A percentile compares a stretch with the other conserved stretches of the same genome.
Evolutionary conservation across 306 rosid genomes (phyloP).

Genomic region (Vigna radiata): DNA sequence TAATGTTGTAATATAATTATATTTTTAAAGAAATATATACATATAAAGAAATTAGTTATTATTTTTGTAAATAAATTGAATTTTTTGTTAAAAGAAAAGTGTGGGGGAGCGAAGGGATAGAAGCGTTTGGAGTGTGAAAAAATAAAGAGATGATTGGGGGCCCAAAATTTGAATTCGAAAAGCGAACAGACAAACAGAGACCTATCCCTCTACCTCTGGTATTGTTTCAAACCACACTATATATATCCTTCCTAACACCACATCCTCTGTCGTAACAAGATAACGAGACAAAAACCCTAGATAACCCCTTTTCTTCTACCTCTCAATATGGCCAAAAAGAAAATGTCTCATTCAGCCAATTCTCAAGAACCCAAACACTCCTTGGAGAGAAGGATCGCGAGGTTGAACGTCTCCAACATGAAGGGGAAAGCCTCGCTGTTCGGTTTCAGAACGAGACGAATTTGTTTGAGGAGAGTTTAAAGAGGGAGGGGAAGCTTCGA

Average conservation of each 20-base stretch:
- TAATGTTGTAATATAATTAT: too few species aligned
- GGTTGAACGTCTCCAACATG: slow-evolving; percentile 47
- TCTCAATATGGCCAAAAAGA: slow-evolving; percentile 71
- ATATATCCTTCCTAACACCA: background rate
- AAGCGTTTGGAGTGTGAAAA: too few species aligned
- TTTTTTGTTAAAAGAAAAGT: too few species aligned
- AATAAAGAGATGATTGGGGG: background rate
- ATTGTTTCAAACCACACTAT: background rate
- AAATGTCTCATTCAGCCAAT: slow-evolving; percentile 37
- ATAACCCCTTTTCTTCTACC: slow-evolving; percentile 21
- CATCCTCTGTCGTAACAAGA: background rate
- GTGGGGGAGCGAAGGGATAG: too few species aligned
- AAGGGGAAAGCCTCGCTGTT: slow-evolving; percentile 33
- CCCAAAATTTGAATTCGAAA: slow-evolving; percentile 21
- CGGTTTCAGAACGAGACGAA: slow-evolving; percentile 49
- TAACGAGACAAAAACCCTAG: slow-evolving; percentile 37
- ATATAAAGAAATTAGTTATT: too few species aligned
- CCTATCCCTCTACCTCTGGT: background rate
- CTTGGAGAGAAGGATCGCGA: slow-evolving; percentile 49
- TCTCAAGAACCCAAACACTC: slow-evolving; percentile 44
- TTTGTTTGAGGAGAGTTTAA: slow-evolving; percentile 49
- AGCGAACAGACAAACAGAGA: too few species aligned
- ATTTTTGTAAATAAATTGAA: too few species aligned
- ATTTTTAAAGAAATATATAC: too few species aligned
- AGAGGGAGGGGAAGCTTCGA: slow-evolving; percentile 37